phyloP scores from a whole-genome alignment of 345 rosid genomes.

The Laguncularia racemosa region DNA sequence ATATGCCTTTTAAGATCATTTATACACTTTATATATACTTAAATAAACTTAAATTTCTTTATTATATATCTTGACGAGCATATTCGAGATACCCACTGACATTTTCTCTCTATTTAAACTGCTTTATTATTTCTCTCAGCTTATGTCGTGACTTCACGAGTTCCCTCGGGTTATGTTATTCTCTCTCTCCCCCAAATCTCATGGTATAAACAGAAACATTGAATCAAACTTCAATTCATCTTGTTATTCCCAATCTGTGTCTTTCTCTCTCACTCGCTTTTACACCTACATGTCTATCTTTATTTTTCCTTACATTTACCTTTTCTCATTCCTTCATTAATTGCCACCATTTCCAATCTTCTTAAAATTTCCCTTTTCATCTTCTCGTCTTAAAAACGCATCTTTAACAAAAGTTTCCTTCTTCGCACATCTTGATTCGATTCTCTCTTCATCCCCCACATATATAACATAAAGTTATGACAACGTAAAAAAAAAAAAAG shows the following conservation, averaged over 20 bases:
- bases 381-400: background rate
- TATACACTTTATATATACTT: too few relatives aligned
- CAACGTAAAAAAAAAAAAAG: background rate
- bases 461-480: too few relatives aligned
- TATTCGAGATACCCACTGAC: background rate
- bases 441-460: slow-evolving; percentile 2
- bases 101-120: background rate
- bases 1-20: too few relatives aligned
- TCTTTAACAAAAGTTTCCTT: background rate
- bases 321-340: background rate
- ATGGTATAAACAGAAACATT: slow-evolving; percentile 5
- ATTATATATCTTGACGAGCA: too few relatives aligned
- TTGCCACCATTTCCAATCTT: slow-evolving; percentile 1
- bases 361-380: background rate
- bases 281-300: too few relatives aligned
- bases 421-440: background rate
- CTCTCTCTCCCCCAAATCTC: background rate
- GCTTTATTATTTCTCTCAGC: slow-evolving; percentile 2
- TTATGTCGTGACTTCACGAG: slow-evolving; percentile 17
- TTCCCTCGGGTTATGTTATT: slow-evolving; percentile 26
- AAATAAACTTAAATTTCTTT: too few relatives aligned
- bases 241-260: background rate
- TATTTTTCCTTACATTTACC: background rate
- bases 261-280: background rate
- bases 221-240: background rate